A percentile compares a stretch with the other conserved stretches of the same genome.
These are phyloP conservation scores for Boletus rubropictus DNA, from an alignment of 768 basidiomycete species.

Conservation along the genomic window DNA sequence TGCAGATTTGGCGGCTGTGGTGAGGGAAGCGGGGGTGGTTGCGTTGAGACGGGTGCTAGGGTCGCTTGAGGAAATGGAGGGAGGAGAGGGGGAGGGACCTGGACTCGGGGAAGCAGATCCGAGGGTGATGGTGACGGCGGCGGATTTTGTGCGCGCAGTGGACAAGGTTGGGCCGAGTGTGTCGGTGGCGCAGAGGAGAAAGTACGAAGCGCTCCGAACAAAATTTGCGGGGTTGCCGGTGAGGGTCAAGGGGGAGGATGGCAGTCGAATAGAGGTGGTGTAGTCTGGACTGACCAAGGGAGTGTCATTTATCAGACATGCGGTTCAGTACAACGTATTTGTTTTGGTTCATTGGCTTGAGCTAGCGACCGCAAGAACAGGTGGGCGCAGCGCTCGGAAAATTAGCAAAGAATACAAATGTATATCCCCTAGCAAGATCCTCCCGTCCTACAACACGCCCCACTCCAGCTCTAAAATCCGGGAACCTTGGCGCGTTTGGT, in stretches of 20 bases:
- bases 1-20: slow-evolving; percentile 83
- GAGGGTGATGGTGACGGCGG: neutral
- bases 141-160: neutral
- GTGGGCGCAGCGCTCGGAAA: no score
- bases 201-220: neutral
- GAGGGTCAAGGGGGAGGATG: neutral
- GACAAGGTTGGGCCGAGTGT: slow-evolving; percentile 1
- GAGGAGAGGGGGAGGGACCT: neutral
- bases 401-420: no score
- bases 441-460: neutral
- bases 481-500: neutral
- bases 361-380: neutral
- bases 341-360: neutral
- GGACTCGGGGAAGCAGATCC: neutral
- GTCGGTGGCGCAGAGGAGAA: neutral
- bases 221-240: neutral
- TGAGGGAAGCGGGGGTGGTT: slow-evolving; percentile 85
- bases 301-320: neutral
- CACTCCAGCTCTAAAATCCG: neutral
- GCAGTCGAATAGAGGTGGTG: neutral
- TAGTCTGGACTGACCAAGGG: neutral
- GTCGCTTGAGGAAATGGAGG: slow-evolving; percentile 56
- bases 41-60: slow-evolving; percentile 69
- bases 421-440: neutral
- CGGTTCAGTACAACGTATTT: neutral